A percentile compares a stretch with the other conserved stretches of the same genome.
These are phyloP conservation scores for Schizothecium vesticola DNA, from an alignment of 495 filamentous ascomycete species.

Conservation along the genomic window DNA sequence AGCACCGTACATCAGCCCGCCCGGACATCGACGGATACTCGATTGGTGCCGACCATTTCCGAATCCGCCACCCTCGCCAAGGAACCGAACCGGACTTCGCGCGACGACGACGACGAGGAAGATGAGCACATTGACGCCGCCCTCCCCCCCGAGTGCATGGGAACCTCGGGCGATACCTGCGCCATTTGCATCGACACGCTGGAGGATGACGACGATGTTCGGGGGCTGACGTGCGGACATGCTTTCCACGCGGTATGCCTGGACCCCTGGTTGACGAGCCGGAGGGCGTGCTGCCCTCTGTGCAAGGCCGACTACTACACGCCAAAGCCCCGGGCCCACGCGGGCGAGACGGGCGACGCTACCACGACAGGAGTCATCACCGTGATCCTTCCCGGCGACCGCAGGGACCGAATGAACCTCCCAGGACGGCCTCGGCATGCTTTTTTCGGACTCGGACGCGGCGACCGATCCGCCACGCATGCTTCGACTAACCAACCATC, in stretches of 20 bases:
- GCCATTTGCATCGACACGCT: conserved; percentile 93
- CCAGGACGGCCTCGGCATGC: conserved; percentile 25
- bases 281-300: conserved; percentile 90
- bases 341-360: conserved; percentile 30
- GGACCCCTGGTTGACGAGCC: conserved; percentile 91
- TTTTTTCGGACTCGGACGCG: conserved; percentile 25
- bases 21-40: conserved; percentile 17
- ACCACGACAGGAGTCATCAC: conserved; percentile 20
- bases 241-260: conserved; percentile 93
- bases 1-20: conserved; percentile 19
- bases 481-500: neutral
- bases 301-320: conserved; percentile 97
- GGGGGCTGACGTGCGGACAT: conserved; percentile 88
- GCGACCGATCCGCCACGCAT: conserved; percentile 3
- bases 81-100: conserved; percentile 27
- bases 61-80: conserved; percentile 20
- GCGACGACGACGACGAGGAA: conserved; percentile 66
- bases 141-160: conserved; percentile 73
- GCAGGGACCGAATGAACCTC: conserved; percentile 39
- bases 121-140: conserved; percentile 81
- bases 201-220: conserved; percentile 92
- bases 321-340: conserved; percentile 64
- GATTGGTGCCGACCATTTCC: conserved; percentile 12
- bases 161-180: conserved; percentile 87
- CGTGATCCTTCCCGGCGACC: conserved; percentile 18